These are phyloP conservation scores for Tylopilus sp. DNA, from an alignment of 768 basidiomycete species.

Conservation along the genomic window DNA sequence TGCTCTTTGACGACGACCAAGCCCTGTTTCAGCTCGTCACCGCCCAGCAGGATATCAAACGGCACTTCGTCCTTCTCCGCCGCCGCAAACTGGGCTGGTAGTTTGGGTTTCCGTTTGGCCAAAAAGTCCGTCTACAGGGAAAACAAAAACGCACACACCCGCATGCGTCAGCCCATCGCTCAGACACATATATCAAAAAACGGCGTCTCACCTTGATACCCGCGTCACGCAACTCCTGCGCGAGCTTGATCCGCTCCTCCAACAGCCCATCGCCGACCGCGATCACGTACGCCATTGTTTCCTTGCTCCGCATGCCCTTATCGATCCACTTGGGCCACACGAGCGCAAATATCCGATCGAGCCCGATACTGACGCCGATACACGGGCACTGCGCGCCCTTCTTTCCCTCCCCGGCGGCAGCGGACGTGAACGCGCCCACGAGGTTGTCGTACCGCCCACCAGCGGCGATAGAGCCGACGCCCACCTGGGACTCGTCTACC, in stretches of 20 bases:
- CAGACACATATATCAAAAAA: background rate
- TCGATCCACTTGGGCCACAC: conserved; percentile 86
- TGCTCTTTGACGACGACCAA: conserved; percentile 92
- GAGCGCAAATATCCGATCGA: conserved; percentile 91
- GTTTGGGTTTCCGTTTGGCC: conserved; percentile 89
- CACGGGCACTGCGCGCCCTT: conserved; percentile 72
- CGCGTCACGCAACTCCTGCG: conserved; percentile 74
- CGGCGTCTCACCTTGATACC: conserved; percentile 74
- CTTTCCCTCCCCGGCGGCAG: conserved; percentile 74
- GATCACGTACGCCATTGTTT: conserved; percentile 93
- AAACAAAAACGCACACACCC: background rate
- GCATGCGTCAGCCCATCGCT: background rate
- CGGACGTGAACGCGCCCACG: conserved; percentile 86
- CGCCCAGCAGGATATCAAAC: conserved; percentile 89
- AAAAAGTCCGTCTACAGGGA: conserved; percentile 93
- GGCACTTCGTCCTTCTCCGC: conserved; percentile 92
- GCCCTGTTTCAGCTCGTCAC: conserved; percentile 79
- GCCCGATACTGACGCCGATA: conserved; percentile 87
- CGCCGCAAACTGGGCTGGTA: conserved; percentile 80
- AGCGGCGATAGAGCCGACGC: conserved; percentile 98
- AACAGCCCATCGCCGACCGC: conserved; percentile 86
- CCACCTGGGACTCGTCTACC: conserved; percentile 88
- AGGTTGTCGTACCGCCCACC: conserved; percentile 96
- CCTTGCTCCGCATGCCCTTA: conserved; percentile 77
- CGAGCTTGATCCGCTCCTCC: conserved; percentile 78